Conservation (phyloP, 2,329 filamentous ascomycete species). For the Triangularia setosa region DNA sequence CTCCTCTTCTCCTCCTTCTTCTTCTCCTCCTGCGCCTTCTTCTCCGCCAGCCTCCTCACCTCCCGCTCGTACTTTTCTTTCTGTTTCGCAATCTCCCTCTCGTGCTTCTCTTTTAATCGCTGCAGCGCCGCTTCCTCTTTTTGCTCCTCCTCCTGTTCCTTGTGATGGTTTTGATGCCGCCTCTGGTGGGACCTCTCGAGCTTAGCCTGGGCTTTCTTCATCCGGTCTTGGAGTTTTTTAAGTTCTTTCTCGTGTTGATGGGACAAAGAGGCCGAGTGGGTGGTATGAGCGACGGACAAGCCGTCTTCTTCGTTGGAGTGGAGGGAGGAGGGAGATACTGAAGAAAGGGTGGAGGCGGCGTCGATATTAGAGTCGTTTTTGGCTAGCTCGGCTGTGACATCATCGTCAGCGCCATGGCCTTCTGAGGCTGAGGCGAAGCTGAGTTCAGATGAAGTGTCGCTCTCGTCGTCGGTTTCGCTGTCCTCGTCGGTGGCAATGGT, state of each 20-base stretch:
- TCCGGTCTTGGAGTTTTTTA: slow-evolving; percentile 57
- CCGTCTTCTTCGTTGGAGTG: not conserved
- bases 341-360: slow-evolving; percentile 32
- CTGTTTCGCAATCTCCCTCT: slow-evolving; percentile 59
- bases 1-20: slow-evolving; percentile 51
- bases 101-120: slow-evolving; percentile 61
- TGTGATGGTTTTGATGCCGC: not conserved
- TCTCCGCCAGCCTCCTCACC: slow-evolving; percentile 60
- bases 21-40: slow-evolving; percentile 57
- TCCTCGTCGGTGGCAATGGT: slow-evolving; percentile 28
- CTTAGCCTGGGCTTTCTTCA: slow-evolving; percentile 60
- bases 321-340: slow-evolving; percentile 34
- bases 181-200: slow-evolving; percentile 44
- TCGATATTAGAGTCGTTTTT: slow-evolving; percentile 11
- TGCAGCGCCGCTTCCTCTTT: slow-evolving; percentile 49
- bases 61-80: slow-evolving; percentile 64
- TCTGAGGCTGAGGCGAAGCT: slow-evolving; percentile 50
- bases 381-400: not conserved
- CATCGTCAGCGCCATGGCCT: slow-evolving; percentile 22
- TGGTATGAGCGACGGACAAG: not conserved
- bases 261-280: not conserved
- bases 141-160: slow-evolving; percentile 34
- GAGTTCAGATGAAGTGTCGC: slow-evolving; percentile 42
- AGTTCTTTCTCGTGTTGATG: slow-evolving; percentile 58
- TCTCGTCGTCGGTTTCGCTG: slow-evolving; percentile 31